Evolutionary conservation across 2,329 filamentous ascomycete species (phyloP).

Genomic region (Calonectria leucothoes): DNA sequence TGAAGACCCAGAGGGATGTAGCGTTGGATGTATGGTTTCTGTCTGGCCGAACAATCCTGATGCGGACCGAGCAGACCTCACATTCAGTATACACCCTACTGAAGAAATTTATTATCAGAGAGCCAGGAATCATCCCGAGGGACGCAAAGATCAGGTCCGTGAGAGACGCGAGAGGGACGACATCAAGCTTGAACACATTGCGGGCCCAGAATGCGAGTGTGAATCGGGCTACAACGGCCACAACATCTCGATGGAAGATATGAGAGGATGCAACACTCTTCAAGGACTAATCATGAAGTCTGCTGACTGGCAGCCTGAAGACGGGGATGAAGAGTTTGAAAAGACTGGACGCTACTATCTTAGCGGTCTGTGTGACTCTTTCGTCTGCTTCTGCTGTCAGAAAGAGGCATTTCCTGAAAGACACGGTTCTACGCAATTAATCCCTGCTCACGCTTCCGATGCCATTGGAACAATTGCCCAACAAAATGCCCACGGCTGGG

Average conservation of each 20-base stretch:
- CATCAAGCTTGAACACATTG: constrained; percentile 34
- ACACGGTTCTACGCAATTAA: constrained; percentile 20
- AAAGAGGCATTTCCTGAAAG: background rate
- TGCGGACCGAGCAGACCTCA: too few relatives aligned
- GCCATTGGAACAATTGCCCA: background rate
- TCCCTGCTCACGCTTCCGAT: constrained; percentile 20
- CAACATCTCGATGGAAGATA: constrained; percentile 35
- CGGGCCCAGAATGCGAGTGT: constrained; percentile 31
- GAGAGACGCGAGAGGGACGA: background rate
- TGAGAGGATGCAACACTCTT: constrained; percentile 37
- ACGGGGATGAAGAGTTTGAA: constrained; percentile 38
- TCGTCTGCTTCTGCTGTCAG: constrained; percentile 16
- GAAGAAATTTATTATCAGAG: background rate
- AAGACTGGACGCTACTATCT: constrained; percentile 18
- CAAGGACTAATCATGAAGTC: constrained; percentile 41
- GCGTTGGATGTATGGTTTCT: too few relatives aligned
- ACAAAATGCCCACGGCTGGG: background rate
- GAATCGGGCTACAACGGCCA: constrained; percentile 36
- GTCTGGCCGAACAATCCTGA: too few relatives aligned
- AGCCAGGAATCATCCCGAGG: background rate
- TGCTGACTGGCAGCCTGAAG: constrained; percentile 22
- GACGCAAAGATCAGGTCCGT: constrained; percentile 12
- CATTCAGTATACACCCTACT: too few relatives aligned
- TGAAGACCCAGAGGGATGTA: too few relatives aligned
- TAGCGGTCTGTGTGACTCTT: constrained; percentile 31